Base-by-base conservation (phyloP, 441 rosid species). In the Aleurites moluccanus region DNA sequence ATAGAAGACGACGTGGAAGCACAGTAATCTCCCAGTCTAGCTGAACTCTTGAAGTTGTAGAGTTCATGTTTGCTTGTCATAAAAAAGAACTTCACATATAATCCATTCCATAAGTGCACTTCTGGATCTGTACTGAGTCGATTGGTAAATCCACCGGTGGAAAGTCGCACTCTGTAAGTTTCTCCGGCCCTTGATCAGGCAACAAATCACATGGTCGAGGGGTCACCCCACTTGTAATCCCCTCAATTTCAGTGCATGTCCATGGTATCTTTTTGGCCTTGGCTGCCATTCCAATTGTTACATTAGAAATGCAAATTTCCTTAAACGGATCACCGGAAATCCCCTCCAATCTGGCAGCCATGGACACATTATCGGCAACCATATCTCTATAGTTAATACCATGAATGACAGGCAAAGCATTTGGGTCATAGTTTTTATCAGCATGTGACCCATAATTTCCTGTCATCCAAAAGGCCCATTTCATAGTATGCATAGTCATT, bases 381-480 rank as follows among this genome's bases (percentile, higher is more conserved):
- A 88, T 78, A 80, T 89, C 91, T 25, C 85, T 73, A 75, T 84
- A 92, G 45, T 89, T 92, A 38, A 94, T 94, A 40, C 87, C 81
- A 15, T 77, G 75, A 57, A 94, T 83, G 16, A 72, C 69, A 0
- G 98, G 97, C 21, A 91, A 72, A 3, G 96, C 97, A 52, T 85
- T 86, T 0, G 97, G 97, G 75, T 94, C 92, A 1, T 40, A 94
- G 4, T 83, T 79, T 0, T 85, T 80, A 60, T 90, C 93, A 0
- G 98, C 94, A 50, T 94, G 97, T 30, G 79, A 73, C 57, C 86
- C 82, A 65, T 94, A 94, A 45, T 82, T 53, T 6, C 98, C 92
- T 1, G 88, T 88, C 89, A 92, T 90, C 98, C 97, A 91, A 66
- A 94, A 94, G 20, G 83, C 97, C 56, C 88, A 92, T 77, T 91